Evolutionary conservation across 352 stramenopile genomes (phyloP), one percentile per base, ranked within the genome.

Genomic region (Plasmopara halstedii): DNA sequence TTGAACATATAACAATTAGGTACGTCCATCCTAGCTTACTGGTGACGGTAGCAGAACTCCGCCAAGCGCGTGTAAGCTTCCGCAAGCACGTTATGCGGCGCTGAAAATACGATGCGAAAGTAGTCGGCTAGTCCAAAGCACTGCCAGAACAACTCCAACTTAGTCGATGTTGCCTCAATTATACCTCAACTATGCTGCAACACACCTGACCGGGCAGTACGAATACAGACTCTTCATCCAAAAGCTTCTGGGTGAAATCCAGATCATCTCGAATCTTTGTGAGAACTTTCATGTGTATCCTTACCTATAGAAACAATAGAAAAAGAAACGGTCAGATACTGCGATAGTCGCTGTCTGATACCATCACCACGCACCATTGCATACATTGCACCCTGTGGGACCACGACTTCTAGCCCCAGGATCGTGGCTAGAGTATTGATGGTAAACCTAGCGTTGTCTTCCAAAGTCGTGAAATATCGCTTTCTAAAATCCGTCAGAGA

Each of bases 151-250:
- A 46, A 17, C 18, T 32, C 26, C 45, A 37, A 48, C 35, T 58
- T 51, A 58, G 34, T 32, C 25, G 11, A 48, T 3, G 11, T 18
- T 20, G 13, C 27, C 11, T 31, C 22, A 33, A 25, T 34, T 19
- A 19, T 15, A 32, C 11, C 21, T 50, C 18, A 5, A 44, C 32
- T 38, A 2, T 3, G 21, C 25, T 4, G 18, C 19, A 37, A 9
- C 18, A 34, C 46, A 83, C 71, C 56, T 76, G 79, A 31, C 95
- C 94, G 9, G 95, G 95, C 25, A 98, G 63, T 9, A 98, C 84
- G 44, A 98, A 93, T 6, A 98, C 83, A 27, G 91, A 96, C 60
- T 98, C 91, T 77, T 98, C 92, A 31, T 95, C 67, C 2, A 98
- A 63, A 8, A 98, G 71, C 55, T 92, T 85, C 53, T 89, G 78